Evolutionary conservation across 2,329 filamentous ascomycete species (phyloP).

Genomic region (Sarocladium brachiariae): DNA sequence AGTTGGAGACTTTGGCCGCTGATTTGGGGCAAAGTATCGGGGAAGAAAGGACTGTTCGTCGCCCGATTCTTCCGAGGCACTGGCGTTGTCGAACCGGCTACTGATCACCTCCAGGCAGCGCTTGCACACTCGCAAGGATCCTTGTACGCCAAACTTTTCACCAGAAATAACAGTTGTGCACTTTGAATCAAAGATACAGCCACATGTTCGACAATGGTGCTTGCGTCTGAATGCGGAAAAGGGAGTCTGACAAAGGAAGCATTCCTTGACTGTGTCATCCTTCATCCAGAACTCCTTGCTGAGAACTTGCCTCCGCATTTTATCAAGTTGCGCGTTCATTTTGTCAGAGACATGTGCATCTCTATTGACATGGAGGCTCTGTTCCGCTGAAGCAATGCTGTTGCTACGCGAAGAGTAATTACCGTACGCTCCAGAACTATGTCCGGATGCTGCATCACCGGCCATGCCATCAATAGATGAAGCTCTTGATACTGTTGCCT

Average conservation of each 20-base stretch:
- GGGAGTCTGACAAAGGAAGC: slow-evolving; percentile 81
- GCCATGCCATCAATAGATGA: slow-evolving; percentile 44
- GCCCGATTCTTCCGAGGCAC: slow-evolving; percentile 78
- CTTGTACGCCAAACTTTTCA: slow-evolving; percentile 77
- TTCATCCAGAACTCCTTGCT: slow-evolving; percentile 99
- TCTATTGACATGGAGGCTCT: slow-evolving; percentile 2
- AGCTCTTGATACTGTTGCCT: slow-evolving; percentile 44
- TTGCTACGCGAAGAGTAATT: slow-evolving; percentile 3
- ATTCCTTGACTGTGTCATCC: slow-evolving; percentile 96
- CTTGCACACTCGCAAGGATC: slow-evolving; percentile 83
- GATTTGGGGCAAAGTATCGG: slow-evolving; percentile 48
- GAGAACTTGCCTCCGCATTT: slow-evolving; percentile 78
- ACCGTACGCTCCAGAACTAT: slow-evolving; percentile 1
- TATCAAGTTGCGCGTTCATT: slow-evolving; percentile 55
- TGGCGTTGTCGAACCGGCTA: slow-evolving; percentile 72
- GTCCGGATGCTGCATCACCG: neutral
- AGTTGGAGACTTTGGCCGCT: slow-evolving; percentile 37
- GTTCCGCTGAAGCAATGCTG: slow-evolving; percentile 1
- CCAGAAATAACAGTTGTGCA: slow-evolving; percentile 91
- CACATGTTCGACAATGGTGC: slow-evolving; percentile 91
- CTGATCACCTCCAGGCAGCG: slow-evolving; percentile 89
- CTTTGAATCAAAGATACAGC: slow-evolving; percentile 97
- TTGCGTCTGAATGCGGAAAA: slow-evolving; percentile 94
- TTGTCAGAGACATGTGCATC: slow-evolving; percentile 40
- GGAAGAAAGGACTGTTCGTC: slow-evolving; percentile 67